Evolutionary conservation across 176 grass and related monocot genomes (phyloP).

Genomic region (Oryza coarctata): DNA sequence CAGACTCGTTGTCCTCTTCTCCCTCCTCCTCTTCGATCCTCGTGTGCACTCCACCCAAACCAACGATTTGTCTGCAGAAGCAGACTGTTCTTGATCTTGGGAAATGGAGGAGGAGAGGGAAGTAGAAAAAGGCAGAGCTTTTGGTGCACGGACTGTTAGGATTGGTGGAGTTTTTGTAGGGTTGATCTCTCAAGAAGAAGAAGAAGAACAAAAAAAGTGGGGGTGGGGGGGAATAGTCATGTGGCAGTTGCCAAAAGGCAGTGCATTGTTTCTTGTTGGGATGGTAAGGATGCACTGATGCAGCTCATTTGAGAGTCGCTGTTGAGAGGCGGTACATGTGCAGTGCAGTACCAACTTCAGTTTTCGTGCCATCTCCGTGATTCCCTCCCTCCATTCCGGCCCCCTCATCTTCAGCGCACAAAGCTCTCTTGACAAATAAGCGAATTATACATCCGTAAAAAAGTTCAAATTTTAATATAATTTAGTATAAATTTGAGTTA

Average conservation of each 20-base stretch:
- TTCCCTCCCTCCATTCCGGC: neutral
- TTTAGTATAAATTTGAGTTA: neutral
- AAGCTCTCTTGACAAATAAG: neutral
- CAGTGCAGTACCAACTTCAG: neutral
- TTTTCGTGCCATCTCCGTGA: neutral
- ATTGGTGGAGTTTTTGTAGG: neutral
- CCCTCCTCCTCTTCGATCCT: neutral
- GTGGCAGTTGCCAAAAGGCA: constrained; percentile 51
- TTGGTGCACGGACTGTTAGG: constrained; percentile 24
- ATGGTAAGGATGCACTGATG: neutral
- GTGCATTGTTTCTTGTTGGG: neutral
- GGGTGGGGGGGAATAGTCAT: constrained; percentile 15
- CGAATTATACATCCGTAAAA: neutral
- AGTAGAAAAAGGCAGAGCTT: neutral
- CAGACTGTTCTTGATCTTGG: neutral
- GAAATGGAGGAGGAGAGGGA: neutral
- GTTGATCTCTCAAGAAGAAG: neutral
- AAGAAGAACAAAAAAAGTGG: neutral
- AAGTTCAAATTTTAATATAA: neutral
- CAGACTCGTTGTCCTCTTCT: neutral
- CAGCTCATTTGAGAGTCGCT: neutral
- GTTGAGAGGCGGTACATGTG: neutral
- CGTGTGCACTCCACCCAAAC: constrained; percentile 41
- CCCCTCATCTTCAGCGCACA: neutral
- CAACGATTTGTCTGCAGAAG: neutral